Conservation (phyloP, 108 stramenopile genomes). For the Fragilariopsis cylindrus region DNA sequence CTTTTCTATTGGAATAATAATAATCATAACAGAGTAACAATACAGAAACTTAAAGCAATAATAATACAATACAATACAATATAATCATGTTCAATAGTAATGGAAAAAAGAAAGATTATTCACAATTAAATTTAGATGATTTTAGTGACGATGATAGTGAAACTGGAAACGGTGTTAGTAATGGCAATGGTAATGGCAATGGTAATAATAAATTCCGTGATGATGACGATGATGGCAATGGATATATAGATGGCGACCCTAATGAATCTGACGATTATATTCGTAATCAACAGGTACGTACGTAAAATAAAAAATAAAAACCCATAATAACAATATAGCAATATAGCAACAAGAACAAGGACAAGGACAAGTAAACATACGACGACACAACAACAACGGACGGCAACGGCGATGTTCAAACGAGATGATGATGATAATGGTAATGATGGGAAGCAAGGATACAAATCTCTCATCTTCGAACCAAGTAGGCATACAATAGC, state of each 20-base stretch:
- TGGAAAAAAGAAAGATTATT: slow-evolving; percentile 27
- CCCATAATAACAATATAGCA: too few relatives aligned
- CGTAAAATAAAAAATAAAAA: too few relatives aligned
- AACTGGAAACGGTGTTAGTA: too few relatives aligned
- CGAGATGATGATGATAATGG: too few relatives aligned
- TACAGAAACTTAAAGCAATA: not conserved
- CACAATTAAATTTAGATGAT: slow-evolving; percentile 43
- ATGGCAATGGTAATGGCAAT: not conserved
- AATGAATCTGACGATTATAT: slow-evolving; percentile 46
- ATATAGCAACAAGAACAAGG: too few relatives aligned
- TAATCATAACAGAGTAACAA: not conserved
- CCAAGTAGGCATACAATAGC: too few relatives aligned
- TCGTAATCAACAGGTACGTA: slow-evolving; percentile 51
- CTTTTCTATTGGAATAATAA: not conserved
- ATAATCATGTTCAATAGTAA: not conserved
- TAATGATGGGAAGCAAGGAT: too few relatives aligned
- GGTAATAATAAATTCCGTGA: not conserved
- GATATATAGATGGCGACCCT: slow-evolving; percentile 16
- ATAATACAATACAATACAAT: not conserved
- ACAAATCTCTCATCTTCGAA: too few relatives aligned
- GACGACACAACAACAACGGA: too few relatives aligned
- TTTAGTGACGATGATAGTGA: slow-evolving; percentile 42
- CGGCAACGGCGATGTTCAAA: too few relatives aligned
- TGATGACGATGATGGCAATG: not conserved
- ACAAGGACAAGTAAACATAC: too few relatives aligned